phyloP scores from a whole-genome alignment of 257 asterid genomes.

The Gentiana macrophylla region DNA sequence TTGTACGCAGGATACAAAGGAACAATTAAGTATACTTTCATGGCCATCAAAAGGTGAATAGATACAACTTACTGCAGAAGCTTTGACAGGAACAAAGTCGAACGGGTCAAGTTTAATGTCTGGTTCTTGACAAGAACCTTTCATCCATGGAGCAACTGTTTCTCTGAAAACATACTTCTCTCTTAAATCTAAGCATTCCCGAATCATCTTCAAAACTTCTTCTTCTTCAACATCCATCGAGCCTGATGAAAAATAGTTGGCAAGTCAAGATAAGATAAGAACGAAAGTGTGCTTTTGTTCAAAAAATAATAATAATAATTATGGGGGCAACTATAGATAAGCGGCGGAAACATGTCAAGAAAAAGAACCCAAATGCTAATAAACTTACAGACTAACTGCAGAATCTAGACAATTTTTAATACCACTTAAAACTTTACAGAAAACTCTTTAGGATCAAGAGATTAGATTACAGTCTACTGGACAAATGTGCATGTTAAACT shows the following conservation, averaged over 20 bases:
- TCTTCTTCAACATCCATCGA: constrained; percentile 57
- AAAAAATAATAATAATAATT: background rate
- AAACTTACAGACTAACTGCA: no score
- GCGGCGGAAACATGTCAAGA: no score
- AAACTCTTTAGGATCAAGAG: no score
- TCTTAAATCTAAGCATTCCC: constrained; percentile 74
- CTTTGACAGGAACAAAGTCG: constrained; percentile 55
- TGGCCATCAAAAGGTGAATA: constrained; percentile 8
- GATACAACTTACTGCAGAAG: constrained; percentile 60
- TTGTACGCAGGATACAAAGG: background rate
- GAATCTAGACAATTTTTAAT: no score
- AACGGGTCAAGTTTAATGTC: constrained; percentile 41
- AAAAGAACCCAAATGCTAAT: no score
- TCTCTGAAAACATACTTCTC: constrained; percentile 78
- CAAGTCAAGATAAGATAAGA: constrained; percentile 19
- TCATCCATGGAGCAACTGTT: constrained; percentile 62
- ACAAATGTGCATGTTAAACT: background rate
- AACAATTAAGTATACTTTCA: background rate
- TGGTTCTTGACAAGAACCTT: constrained; percentile 21
- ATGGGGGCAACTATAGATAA: no score
- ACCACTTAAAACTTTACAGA: no score
- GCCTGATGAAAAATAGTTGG: constrained; percentile 37
- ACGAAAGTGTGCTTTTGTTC: background rate
- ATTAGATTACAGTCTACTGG: no score
- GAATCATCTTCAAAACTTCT: constrained; percentile 71